Base-by-base conservation (phyloP, 2,329 filamentous ascomycete species). In the Fusarium buxicola region DNA sequence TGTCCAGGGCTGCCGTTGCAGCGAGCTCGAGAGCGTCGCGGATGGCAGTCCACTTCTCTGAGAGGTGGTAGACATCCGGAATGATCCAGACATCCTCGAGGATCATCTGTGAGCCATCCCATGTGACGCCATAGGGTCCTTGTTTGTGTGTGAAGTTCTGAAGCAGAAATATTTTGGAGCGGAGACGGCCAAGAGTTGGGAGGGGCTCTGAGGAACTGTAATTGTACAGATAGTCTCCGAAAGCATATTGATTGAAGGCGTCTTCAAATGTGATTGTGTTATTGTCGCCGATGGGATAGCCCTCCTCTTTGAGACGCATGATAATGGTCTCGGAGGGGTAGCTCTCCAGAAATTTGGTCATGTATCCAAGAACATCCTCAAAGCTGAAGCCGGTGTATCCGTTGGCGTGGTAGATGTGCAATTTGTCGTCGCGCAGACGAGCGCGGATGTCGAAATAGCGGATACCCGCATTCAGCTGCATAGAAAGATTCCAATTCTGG, bases 261-360 rank as follows among this genome's bases (percentile, higher is more conserved):
- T 78, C 75, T 58, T 82, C 76, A 48, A 84, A 84, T n/a, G 77
- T 71, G 11, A 74, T 56, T 24, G 72, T 73, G 68, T 77, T 75
- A 48, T 69, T 60, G 47, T 58, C 11, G 58, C 76, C 72, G 28
- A 82, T 59, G 8, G 78, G 76, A 4, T 56, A 43, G 10, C 75
- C 78, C 60, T 84, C 82, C 45, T 83, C 76, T 71, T 83, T 83
- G 53, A 84, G 73, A 2, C 82, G 81, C 78, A 84, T 76, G 45
- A 84, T 58, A 52, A 84, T 71, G n/a, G 78, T 72, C 69, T 83
- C 80, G 11, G 75, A 74, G 0, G 82, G 81, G 60, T 82, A 72
- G 4, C 57, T 69, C 7, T 79, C 76, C 16, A 84, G 73, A 60
- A 84, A 85, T n/a, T 58, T 69, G 38, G 79, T 79, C 51, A 84